phyloP scores from a whole-genome alignment of 306 rosid species.

The Vigna mungo region DNA sequence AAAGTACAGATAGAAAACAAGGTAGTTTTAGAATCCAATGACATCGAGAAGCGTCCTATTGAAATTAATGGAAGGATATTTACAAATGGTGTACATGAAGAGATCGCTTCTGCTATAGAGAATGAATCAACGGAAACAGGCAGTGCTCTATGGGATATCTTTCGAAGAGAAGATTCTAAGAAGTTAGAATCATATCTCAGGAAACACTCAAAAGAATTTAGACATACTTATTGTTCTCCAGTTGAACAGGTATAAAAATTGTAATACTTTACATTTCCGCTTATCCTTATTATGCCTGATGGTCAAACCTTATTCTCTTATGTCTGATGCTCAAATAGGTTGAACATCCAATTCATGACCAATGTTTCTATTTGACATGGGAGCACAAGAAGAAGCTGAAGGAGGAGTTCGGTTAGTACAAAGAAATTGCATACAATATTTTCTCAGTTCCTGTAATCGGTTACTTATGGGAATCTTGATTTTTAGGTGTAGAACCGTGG shows the following conservation, averaged over 20 bases:
- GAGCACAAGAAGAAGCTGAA: constrained; percentile 79
- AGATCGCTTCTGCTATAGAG: constrained; percentile 21
- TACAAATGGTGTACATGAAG: constrained; percentile 40
- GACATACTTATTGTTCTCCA: constrained; percentile 76
- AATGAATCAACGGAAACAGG: constrained; percentile 50
- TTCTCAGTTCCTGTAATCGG: constrained; percentile 12
- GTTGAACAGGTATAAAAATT: constrained; percentile 62
- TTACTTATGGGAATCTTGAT: constrained; percentile 16
- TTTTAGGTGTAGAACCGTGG: constrained; percentile 79
- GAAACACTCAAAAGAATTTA: constrained; percentile 71
- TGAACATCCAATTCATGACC: constrained; percentile 85
- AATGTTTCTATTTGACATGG: constrained; percentile 69
- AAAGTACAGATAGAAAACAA: constrained; percentile 23
- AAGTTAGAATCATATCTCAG: constrained; percentile 72
- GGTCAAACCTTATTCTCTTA: background rate
- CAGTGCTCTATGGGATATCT: constrained; percentile 86
- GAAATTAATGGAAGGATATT: constrained; percentile 39
- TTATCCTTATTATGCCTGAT: constrained; percentile 23
- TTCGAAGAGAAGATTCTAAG: constrained; percentile 76
- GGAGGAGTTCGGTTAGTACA: constrained; percentile 74
- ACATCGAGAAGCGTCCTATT: constrained; percentile 31
- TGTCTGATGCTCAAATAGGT: constrained; percentile 46
- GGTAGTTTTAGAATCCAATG: constrained; percentile 34
- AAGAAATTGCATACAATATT: constrained; percentile 17
- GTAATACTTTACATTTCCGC: constrained; percentile 16